These are phyloP conservation scores for Prunus padus DNA, from an alignment of 306 rosid genomes.

Conservation along the genomic window DNA sequence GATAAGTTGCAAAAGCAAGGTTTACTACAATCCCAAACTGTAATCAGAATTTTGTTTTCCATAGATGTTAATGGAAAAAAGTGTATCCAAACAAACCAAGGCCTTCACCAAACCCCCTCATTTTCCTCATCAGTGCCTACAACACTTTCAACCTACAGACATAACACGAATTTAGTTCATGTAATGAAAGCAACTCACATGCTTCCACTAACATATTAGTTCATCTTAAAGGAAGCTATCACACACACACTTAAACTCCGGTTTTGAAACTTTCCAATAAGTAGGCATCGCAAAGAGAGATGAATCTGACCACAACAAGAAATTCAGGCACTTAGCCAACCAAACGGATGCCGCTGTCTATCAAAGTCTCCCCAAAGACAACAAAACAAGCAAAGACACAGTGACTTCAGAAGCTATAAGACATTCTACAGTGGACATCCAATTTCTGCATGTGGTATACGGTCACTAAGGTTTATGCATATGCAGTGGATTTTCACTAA, in stretches of 20 bases:
- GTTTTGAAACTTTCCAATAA: not conserved
- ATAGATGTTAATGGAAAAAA: not conserved
- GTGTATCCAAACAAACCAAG: not conserved
- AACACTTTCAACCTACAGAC: not conserved
- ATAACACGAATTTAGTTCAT: not conserved
- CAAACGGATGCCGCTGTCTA: not conserved
- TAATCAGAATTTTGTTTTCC: not conserved
- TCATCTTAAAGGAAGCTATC: not conserved
- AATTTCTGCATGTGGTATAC: not conserved
- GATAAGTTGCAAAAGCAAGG: not conserved
- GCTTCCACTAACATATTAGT: not conserved
- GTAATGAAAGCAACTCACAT: conserved; percentile 5
- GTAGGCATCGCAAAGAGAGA: not conserved
- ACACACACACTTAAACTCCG: not conserved
- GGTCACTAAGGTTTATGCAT: not conserved
- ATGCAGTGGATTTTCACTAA: not conserved
- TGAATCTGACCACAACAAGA: not conserved
- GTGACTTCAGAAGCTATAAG: not conserved
- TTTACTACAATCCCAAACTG: not conserved
- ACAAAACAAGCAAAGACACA: not conserved
- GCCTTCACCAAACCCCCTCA: conserved; percentile 10
- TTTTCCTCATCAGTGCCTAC: not conserved
- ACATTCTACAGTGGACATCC: not conserved
- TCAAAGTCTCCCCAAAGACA: not conserved
- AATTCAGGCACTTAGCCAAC: not conserved